Base-by-base conservation (phyloP, 2,329 filamentous ascomycete species). In the Penicillium capsulatum region DNA sequence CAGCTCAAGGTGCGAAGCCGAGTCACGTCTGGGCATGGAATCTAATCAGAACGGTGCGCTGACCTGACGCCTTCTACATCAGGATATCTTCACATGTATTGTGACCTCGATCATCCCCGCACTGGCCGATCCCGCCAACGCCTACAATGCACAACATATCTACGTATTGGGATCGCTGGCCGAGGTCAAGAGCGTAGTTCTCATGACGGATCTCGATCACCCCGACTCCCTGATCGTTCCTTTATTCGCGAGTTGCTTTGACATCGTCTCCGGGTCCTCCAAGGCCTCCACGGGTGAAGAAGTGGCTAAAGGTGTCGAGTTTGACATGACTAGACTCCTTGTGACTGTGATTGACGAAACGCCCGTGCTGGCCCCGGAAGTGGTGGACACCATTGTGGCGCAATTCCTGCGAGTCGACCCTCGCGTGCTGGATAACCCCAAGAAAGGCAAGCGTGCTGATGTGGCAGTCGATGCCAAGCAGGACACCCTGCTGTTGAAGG, bases 1-100 rank as follows among this genome's bases (percentile, higher is more conserved):
- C 90, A 97, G 69, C 76, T 97, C 48, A 95, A 94, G 83, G 89
- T 91, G 67, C 50, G 72, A 39, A 41, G 27, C 24, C 27, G 54
- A 40, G 4, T 24, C 30, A 13, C 11, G 5, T 4, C 10, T 7
- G 8, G 11, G 11, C 31, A 31, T 29, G 16, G 35, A 7, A 17
- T 24, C 8, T 9, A n/a, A 10, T 28, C n/a, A 13, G 9, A 22
- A 19, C 3, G 24, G 29, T 29, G 7, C 17, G 14, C 3, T 7
- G 34, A 14, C 31, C 27, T 48, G 35, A 47, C 39, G 35, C n/a
- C 7, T 4, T 13, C 20, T 42, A 10, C 17, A 19, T 7, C 51
- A 94, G 88, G 89, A 94, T 68, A 91, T 97, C 61, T 98, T 97
- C 70, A 84, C 82, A 17, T 79, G 95, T 46, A 88, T 96, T 61